Conservation (phyloP, 352 stramenopile genomes). For the Globisporangium lucens region DNA sequence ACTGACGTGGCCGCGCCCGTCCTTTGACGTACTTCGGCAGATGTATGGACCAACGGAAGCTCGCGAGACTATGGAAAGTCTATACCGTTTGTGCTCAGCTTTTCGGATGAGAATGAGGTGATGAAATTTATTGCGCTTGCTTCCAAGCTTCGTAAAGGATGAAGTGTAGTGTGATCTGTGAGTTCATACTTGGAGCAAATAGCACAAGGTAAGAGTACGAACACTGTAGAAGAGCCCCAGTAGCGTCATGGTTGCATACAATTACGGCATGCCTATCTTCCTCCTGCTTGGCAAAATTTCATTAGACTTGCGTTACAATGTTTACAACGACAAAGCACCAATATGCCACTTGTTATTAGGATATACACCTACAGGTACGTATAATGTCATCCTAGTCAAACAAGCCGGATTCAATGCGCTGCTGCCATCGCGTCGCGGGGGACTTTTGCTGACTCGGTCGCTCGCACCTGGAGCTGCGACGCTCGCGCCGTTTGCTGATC, state of each 20-base stretch:
- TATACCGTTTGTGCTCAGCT: background rate
- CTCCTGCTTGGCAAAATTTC: background rate
- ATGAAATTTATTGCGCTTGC: background rate
- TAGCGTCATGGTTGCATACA: background rate
- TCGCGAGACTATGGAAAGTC: background rate
- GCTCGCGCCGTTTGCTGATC: background rate
- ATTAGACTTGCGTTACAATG: background rate
- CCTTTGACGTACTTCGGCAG: background rate
- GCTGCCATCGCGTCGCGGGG: slow-evolving; percentile 5
- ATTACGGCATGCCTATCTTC: background rate
- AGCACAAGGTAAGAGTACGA: no score
- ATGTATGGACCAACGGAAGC: background rate
- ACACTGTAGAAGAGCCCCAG: no score
- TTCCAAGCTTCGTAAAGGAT: background rate
- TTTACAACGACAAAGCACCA: background rate
- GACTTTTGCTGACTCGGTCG: background rate
- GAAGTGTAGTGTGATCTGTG: no score
- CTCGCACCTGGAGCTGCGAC: background rate
- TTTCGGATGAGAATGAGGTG: background rate
- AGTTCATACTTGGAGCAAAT: no score
- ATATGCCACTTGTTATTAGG: background rate
- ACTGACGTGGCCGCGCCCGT: background rate
- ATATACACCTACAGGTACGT: background rate
- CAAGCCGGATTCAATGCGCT: background rate
- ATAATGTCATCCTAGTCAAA: background rate